Conservation (phyloP, 2,329 filamentous ascomycete genomes). For the Macrophomina tecta region DNA sequence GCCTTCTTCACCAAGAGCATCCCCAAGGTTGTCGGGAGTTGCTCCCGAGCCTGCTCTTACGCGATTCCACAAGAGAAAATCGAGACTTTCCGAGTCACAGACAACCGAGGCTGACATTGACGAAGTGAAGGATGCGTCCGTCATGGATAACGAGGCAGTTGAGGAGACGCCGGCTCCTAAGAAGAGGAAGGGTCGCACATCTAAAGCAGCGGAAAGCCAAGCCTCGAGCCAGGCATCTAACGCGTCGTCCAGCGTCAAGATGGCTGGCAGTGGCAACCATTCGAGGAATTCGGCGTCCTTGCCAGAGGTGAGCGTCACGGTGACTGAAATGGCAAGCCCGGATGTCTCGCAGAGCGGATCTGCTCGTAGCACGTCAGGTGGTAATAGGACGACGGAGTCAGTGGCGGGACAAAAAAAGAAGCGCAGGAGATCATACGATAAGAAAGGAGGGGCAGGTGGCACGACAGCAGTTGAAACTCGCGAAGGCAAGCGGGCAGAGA, state of each 20-base stretch:
- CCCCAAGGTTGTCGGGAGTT: slow-evolving; percentile 2
- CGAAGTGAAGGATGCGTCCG: not conserved
- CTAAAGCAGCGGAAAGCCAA: not conserved
- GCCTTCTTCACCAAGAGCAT: not conserved
- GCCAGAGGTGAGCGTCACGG: not conserved
- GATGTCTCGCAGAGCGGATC: not conserved
- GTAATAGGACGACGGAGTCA: not conserved
- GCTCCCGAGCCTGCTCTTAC: not conserved
- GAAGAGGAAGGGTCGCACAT: slow-evolving; percentile 3
- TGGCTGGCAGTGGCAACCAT: slow-evolving; percentile 10
- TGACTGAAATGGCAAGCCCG: not conserved
- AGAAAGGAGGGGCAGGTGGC: slow-evolving; percentile 7
- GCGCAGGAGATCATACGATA: slow-evolving; percentile 18
- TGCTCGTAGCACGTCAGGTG: not conserved
- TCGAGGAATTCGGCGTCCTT: not conserved
- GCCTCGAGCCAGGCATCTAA: slow-evolving; percentile 31
- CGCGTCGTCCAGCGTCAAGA: slow-evolving; percentile 20
- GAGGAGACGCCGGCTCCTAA: slow-evolving; percentile 21
- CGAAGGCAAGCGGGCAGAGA: not conserved
- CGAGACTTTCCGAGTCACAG: slow-evolving; percentile 21
- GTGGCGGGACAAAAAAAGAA: slow-evolving; percentile 7
- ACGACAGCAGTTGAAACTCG: slow-evolving; percentile 21
- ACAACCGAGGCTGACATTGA: not conserved
- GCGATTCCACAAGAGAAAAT: slow-evolving; percentile 4
- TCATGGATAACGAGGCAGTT: not conserved